Evolutionary conservation across 108 stramenopile genomes (phyloP), one percentile per base, ranked within the genome.

Genomic region (Fragilaria radians): DNA sequence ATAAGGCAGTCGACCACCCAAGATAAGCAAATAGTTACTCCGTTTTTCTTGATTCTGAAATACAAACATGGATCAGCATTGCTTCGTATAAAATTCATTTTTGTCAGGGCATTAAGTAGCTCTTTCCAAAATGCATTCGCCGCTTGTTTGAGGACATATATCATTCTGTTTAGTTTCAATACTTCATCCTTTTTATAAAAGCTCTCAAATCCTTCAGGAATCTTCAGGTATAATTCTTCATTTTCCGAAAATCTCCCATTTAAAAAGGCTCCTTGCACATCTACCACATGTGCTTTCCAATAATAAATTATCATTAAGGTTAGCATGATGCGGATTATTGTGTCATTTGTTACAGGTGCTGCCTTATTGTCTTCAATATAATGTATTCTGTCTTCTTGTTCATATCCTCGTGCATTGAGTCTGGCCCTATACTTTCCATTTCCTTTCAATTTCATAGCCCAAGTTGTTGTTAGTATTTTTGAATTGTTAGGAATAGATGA

Each of bases 371-470:
- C 33, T 4, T 28, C 46, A 32, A 70, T 65, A 58, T 34, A 73
- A 42, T 78, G 71, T 23, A 29, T 28, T 14, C 72, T 68, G 17
- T 53, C 64, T 2, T 50, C 31, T 36, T 78, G 68, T 22, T 57
- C 3, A 30, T 61, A 78, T 61, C 77, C 77, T 58, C 72, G 28
- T 1, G 58, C 72, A 55, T 63, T 69, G 4, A 65, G 5, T 46
- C 77, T 59, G 19, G 65, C 78, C 49, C 71, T 46, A 21, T 50
- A 48, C 5, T 32, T 60, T 23, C 74, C 79, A 60, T 69, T 69
- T 7, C 57, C 24, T 49, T 79, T 79, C 66, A 59, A 63, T 61
- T 75, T 79, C 66, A 71, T 68, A 18, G 79, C 79, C 71, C 74
- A 69, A 5, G 74, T 76, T 0, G 53, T 42, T 21, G 22, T 46